phyloP scores from a whole-genome alignment of 352 stramenopile species.

The Globisporangium abappressorium region DNA sequence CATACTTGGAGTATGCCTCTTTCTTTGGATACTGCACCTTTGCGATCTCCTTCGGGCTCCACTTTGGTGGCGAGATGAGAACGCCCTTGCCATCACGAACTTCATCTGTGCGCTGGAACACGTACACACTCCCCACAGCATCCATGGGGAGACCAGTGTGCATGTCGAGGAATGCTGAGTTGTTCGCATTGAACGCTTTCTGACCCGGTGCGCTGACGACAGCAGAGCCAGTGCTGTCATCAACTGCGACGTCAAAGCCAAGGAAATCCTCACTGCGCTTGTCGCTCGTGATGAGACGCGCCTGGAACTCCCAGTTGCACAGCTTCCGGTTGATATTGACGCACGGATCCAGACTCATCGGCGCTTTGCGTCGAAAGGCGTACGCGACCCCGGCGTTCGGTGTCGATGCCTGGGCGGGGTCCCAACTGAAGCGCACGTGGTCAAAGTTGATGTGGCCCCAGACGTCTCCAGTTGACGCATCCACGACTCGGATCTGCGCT shows the following conservation, averaged over 20 bases:
- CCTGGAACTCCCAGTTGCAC: slow-evolving; percentile 89
- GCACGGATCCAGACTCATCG: slow-evolving; percentile 48
- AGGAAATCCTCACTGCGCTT: slow-evolving; percentile 86
- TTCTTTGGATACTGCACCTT: slow-evolving; percentile 83
- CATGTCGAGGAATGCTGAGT: slow-evolving; percentile 48
- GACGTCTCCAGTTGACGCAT: slow-evolving; percentile 70
- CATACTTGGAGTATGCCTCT: slow-evolving; percentile 50
- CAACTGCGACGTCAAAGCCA: slow-evolving; percentile 82
- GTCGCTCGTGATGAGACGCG: slow-evolving; percentile 86
- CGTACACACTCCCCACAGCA: slow-evolving; percentile 60
- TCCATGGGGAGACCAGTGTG: slow-evolving; percentile 28
- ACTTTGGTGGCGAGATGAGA: slow-evolving; percentile 57
- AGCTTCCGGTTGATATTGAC: slow-evolving; percentile 54
- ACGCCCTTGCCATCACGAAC: slow-evolving; percentile 67
- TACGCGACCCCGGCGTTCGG: slow-evolving; percentile 76
- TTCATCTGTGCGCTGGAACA: slow-evolving; percentile 62
- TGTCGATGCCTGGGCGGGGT: slow-evolving; percentile 59
- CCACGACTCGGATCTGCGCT: slow-evolving; percentile 92
- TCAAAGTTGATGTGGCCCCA: slow-evolving; percentile 98
- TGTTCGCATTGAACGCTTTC: slow-evolving; percentile 81
- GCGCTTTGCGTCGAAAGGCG: slow-evolving; percentile 69
- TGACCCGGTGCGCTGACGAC: slow-evolving; percentile 78
- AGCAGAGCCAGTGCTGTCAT: slow-evolving; percentile 77
- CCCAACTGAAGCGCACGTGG: slow-evolving; percentile 93
- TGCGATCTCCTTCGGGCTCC: slow-evolving; percentile 61